These are phyloP conservation scores for Mycotypha africana DNA, from an alignment of 371 early-diverging fungal species.

Conservation along the genomic window DNA sequence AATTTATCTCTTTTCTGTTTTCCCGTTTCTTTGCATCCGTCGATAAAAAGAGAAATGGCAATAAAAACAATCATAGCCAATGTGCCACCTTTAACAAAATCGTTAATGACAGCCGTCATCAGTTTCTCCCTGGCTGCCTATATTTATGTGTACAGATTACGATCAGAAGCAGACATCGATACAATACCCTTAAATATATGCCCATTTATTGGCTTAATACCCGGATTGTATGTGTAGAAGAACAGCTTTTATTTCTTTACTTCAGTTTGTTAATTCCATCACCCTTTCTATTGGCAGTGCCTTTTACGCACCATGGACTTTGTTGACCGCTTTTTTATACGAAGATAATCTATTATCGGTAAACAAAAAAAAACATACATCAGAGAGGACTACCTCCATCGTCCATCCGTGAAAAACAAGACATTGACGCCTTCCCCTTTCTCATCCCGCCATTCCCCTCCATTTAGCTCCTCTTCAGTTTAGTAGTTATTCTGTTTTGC, in stretches of 20 bases:
- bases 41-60: neutral
- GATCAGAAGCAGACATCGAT: conserved; percentile 18
- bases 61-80: conserved; percentile 18
- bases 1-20: neutral
- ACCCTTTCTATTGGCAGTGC: conserved; percentile 11
- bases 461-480: too few species aligned
- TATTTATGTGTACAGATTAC: conserved; percentile 26
- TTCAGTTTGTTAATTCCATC: neutral
- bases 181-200: conserved; percentile 11
- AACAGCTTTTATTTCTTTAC: neutral
- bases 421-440: too few species aligned
- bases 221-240: conserved; percentile 33
- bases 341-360: conserved; percentile 34
- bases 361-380: conserved; percentile 9
- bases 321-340: conserved; percentile 36
- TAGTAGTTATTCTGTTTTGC: conserved; percentile 48
- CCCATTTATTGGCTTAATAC: conserved; percentile 40
- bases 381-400: too few species aligned
- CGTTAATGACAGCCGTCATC: conserved; percentile 24
- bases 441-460: too few species aligned
- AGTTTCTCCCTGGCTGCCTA: conserved; percentile 21
- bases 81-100: conserved; percentile 39
- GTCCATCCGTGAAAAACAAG: too few species aligned
- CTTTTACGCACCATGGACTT: conserved; percentile 41
- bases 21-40: neutral